Evolutionary conservation across 768 basidiomycete genomes (phyloP).

Genomic region (Lentinula boryana): DNA sequence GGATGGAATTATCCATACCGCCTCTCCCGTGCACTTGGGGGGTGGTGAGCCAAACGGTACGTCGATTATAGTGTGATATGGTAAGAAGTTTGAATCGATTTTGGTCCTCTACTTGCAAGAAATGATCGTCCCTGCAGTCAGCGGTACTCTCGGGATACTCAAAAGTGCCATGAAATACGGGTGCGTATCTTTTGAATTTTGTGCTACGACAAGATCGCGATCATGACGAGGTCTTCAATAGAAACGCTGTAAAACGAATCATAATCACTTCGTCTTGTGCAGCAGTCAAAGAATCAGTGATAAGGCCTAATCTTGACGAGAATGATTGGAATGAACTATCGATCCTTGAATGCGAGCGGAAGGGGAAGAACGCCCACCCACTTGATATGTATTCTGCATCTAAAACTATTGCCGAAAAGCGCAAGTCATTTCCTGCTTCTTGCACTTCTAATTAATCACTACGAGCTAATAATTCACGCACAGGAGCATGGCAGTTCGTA

Average conservation of each 20-base stretch:
- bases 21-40: slow-evolving; percentile 24
- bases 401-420: slow-evolving; percentile 45
- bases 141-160: slow-evolving; percentile 47
- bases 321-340: slow-evolving; percentile 42
- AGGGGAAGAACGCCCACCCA: slow-evolving; percentile 30
- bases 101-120: slow-evolving; percentile 20
- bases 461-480: not conserved
- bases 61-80: not conserved
- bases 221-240: slow-evolving; percentile 18
- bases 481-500: slow-evolving; percentile 40
- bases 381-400: slow-evolving; percentile 34
- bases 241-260: slow-evolving; percentile 38
- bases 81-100: too few relatives aligned
- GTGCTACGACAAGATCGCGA: not conserved
- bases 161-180: slow-evolving; percentile 30
- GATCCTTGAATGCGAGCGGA: slow-evolving; percentile 29
- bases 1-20: slow-evolving; percentile 30
- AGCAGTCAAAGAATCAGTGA: slow-evolving; percentile 20
- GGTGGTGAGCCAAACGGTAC: slow-evolving; percentile 20
- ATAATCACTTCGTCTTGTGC: slow-evolving; percentile 50
- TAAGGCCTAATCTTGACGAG: slow-evolving; percentile 21
- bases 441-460: too few relatives aligned
- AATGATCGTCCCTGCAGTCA: slow-evolving; percentile 49
- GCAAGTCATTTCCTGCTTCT: not conserved
- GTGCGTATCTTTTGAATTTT: slow-evolving; percentile 13